Base-by-base conservation (phyloP, 805 yeast genomes). In the Diddensiella caesifluorescens region DNA sequence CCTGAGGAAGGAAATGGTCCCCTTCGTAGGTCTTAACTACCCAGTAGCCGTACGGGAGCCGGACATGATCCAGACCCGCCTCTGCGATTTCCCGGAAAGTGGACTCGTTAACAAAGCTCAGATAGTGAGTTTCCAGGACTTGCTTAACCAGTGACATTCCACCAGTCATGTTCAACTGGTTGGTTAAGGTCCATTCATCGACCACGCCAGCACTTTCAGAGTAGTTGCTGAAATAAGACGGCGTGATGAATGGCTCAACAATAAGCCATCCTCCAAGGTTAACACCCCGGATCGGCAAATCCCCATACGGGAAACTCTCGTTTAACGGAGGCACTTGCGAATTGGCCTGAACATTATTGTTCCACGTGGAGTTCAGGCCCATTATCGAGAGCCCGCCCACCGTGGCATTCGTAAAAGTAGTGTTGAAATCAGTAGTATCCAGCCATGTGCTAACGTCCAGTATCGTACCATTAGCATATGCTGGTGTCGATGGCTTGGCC, bases 211-310 rank as follows among this genome's bases (percentile, higher is more conserved):
- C 52, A 15, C 45, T 22, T 9, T 39, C 42, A n/a, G 44, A 20
- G 18, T 37, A 27, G 33, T 50, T 54, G 65, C 70, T 44, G 56
- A 88, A 86, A 35, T 83, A 61, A 1, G 87, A 75, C 2, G 95
- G 95, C 1, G 88, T 83, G 52, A 87, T 85, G 60, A 72, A 86
- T 1, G 95, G 86, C 62, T 87, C 95, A 22, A 86, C 61, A 1
- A 85, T 84, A 35, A 87, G 71, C 95, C 95, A 86, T 31, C 95
- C 95, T 45, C 95, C 95, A 18, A 87, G 62, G 55, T 81, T 80
- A 28, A 87, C 88, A 53, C 95, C 95, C 31, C 73, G 60, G 31
- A 74, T 62, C 0, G 64, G 64, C 22, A 33, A 37, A 16, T 43
- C 18, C 12, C 56, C 53, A 42, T 62, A 62, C 30, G 51, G 46